Evolutionary conservation across 2,329 filamentous ascomycete species (phyloP).

Genomic region (Fusarium transvaalense): DNA sequence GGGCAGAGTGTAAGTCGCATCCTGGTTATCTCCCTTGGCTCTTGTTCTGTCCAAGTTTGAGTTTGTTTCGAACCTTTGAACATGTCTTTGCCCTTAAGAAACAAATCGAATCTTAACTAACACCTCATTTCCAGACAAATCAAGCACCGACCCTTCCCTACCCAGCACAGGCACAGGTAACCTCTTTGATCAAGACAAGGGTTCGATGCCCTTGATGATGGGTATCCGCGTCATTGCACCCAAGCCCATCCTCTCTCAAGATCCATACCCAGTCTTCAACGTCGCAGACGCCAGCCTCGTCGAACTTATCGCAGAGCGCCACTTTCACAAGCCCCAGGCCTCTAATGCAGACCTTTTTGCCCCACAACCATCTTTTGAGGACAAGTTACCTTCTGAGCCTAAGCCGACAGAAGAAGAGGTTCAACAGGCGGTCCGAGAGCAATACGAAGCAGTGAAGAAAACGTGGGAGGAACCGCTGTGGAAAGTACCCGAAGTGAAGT

Average conservation of each 20-base stretch:
- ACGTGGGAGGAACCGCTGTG: not conserved
- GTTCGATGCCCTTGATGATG: not conserved
- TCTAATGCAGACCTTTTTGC: not conserved
- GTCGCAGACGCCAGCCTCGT: not conserved
- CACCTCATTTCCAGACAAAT: not conserved
- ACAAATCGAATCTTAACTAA: too few relatives aligned
- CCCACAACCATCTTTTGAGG: not conserved
- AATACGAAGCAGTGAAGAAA: not conserved
- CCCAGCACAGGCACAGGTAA: not conserved
- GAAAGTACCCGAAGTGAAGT: not conserved
- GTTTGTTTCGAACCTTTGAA: too few relatives aligned
- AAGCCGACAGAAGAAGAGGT: not conserved
- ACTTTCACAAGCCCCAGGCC: not conserved
- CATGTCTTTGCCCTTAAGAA: too few relatives aligned
- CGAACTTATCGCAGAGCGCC: not conserved
- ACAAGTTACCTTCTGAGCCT: not conserved
- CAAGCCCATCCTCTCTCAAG: not conserved
- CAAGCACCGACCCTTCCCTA: not conserved
- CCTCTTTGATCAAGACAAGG: not conserved
- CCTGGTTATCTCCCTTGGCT: not conserved
- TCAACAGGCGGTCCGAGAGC: not conserved
- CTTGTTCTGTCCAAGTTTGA: too few relatives aligned
- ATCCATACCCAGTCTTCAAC: not conserved
- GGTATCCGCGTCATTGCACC: not conserved
- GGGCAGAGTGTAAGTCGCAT: not conserved